Base-by-base conservation (phyloP, 805 yeast genomes). In the Candida oleophila region DNA sequence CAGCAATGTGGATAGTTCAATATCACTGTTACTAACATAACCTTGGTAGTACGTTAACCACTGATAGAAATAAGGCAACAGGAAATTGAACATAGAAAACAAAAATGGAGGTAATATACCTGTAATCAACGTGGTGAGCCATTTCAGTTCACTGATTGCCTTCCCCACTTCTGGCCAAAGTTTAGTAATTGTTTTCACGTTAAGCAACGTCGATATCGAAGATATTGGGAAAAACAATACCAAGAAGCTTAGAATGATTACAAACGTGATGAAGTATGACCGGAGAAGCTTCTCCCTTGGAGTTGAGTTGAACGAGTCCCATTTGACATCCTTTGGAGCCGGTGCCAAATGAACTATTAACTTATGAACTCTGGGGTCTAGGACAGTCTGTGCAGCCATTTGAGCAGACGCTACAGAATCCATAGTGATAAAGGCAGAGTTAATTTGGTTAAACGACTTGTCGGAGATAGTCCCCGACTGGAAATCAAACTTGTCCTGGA, bases 41-140 rank as follows among this genome's bases (percentile, higher is more conserved):
- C 85, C 84, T 57, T 81, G 85, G 46, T 65, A 60, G 47, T 66
- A 65, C 1, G 83, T 70, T 30, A 81, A 66, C 49, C 65, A 77
- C 16, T 76, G 67, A 53, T 80, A 81, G 44, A 79, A 74, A 57
- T 80, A 81, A 2, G 86, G 86, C 34, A 81, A 60, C 38, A 66
- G 62, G 22, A 78, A 66, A 56, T 80, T 81, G 56, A 81, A 69
- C 46, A 79, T 53, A 3, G 84, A 73, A 62, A 80, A 81, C 46
- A 81, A 73, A 47, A 80, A 72, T 11, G 86, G 83, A 12, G 86
- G 86, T 56, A 81, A 65, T 46, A 81, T 71, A 66, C 85, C 85
- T 3, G 85, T 80, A 19, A 81, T 83, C 42, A 80, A 64, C 0
- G 83, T 76, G 21, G 82, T 72, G 22, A 76, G 56, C 73, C 77